Evolutionary conservation across 148 eudicot species (phyloP).

Genomic region (Polygonum maritimum): DNA sequence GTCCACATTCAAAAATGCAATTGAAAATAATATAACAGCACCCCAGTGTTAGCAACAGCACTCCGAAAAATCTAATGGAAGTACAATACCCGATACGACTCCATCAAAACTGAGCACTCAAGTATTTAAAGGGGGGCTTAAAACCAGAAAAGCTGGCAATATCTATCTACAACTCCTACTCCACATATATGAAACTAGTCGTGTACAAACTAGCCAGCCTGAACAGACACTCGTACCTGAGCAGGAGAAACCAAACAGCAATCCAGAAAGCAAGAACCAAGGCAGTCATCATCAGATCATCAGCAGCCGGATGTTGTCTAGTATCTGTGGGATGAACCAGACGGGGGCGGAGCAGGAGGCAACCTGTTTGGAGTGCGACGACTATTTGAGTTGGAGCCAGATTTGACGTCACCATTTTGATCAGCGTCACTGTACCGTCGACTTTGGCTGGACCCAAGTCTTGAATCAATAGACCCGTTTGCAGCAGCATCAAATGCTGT

Average conservation of each 20-base stretch:
- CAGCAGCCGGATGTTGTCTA: constrained; percentile 22
- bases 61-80: not conserved
- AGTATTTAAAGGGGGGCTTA: not conserved
- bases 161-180: constrained; percentile 49
- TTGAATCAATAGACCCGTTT: constrained; percentile 57
- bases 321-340: constrained; percentile 65
- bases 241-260: constrained; percentile 31
- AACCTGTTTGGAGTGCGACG: constrained; percentile 87
- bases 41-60: constrained; percentile 8
- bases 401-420: constrained; percentile 64
- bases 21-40: not conserved
- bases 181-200: constrained; percentile 41
- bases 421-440: constrained; percentile 64
- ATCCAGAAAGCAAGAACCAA: constrained; percentile 38
- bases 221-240: constrained; percentile 28
- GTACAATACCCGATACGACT: not conserved
- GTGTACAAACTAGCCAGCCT: constrained; percentile 26
- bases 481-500: constrained; percentile 93
- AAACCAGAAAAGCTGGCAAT: constrained; percentile 13
- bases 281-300: constrained; percentile 4
- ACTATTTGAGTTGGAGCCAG: constrained; percentile 54
- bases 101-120: not conserved
- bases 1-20: not conserved
- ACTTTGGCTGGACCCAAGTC: constrained; percentile 57
- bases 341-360: constrained; percentile 80